Evolutionary conservation across 148 eudicot species (phyloP).

Genomic region (Silene conica): DNA sequence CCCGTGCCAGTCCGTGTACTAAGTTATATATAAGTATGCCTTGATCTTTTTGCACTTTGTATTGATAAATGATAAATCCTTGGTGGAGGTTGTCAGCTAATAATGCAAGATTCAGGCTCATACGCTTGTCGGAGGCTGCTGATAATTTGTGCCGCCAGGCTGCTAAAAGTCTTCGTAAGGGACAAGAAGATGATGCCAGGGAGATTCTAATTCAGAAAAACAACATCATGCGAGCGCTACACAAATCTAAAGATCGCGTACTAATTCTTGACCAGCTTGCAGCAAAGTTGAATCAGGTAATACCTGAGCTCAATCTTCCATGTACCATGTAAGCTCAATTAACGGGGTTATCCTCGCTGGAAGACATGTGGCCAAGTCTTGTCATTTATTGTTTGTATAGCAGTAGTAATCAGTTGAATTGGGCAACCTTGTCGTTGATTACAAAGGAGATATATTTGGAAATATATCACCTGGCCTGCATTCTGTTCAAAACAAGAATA

Average conservation of each 20-base stretch:
- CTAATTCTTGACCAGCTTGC: conserved; percentile 74
- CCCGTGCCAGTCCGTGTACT: too few relatives aligned
- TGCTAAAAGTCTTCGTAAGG: conserved; percentile 50
- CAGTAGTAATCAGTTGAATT: neutral
- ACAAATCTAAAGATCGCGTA: conserved; percentile 70
- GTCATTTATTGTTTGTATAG: too few relatives aligned
- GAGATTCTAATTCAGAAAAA: conserved; percentile 78
- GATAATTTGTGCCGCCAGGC: conserved; percentile 74
- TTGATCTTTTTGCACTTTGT: too few relatives aligned
- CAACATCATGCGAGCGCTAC: conserved; percentile 71
- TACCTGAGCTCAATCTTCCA: neutral
- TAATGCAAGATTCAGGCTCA: conserved; percentile 70
- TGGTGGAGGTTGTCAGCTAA: too few relatives aligned
- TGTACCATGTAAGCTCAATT: too few relatives aligned
- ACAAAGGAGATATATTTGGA: too few relatives aligned
- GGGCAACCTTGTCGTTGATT: neutral
- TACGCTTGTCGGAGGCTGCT: conserved; percentile 87
- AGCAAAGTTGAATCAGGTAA: conserved; percentile 70
- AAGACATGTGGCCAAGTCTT: too few relatives aligned
- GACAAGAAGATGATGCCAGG: conserved; percentile 73
- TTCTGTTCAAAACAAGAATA: too few relatives aligned
- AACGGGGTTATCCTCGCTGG: too few relatives aligned
- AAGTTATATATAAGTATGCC: too few relatives aligned
- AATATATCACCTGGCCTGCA: too few relatives aligned
- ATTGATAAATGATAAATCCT: too few relatives aligned